phyloP scores from a whole-genome alignment of 176 grass and related monocot species.

The Poa pratensis region DNA sequence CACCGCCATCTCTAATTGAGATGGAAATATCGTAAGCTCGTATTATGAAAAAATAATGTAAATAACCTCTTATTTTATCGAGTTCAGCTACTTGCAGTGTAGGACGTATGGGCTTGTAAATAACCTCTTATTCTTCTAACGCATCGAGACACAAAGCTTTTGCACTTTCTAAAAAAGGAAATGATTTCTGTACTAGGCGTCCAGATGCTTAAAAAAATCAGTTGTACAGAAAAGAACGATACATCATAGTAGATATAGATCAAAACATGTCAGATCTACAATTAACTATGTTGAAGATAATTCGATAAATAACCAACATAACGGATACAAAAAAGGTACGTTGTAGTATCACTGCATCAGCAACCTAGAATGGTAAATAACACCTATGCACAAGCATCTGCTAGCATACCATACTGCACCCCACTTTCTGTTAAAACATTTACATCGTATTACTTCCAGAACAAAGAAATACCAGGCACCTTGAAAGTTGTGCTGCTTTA shows the following conservation, averaged over 20 bases:
- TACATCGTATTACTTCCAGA: conserved; percentile 21
- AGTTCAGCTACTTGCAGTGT: too few relatives aligned
- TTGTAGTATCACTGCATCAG: conserved; percentile 33
- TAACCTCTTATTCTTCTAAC: background rate
- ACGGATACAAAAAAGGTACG: conserved; percentile 27
- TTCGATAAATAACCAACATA: conserved; percentile 24
- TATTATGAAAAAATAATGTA: background rate
- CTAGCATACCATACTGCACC: background rate
- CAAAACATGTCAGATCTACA: conserved; percentile 5
- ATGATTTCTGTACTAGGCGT: background rate
- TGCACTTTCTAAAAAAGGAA: background rate
- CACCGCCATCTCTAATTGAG: conserved; percentile 83
- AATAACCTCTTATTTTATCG: background rate
- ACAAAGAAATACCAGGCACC: conserved; percentile 46
- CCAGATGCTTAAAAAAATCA: background rate
- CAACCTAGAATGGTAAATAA: conserved; percentile 14
- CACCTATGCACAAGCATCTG: background rate
- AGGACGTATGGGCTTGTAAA: background rate
- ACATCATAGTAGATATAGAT: conserved; percentile 9
- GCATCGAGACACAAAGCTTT: background rate
- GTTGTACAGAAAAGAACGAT: background rate
- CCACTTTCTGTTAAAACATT: background rate
- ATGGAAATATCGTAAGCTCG: conserved; percentile 38
- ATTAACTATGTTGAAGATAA: background rate
- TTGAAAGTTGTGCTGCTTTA: conserved; percentile 96